Evolutionary conservation across 1,284 basidiomycete genomes (phyloP).

Genomic region (Austroboletus niveus): DNA sequence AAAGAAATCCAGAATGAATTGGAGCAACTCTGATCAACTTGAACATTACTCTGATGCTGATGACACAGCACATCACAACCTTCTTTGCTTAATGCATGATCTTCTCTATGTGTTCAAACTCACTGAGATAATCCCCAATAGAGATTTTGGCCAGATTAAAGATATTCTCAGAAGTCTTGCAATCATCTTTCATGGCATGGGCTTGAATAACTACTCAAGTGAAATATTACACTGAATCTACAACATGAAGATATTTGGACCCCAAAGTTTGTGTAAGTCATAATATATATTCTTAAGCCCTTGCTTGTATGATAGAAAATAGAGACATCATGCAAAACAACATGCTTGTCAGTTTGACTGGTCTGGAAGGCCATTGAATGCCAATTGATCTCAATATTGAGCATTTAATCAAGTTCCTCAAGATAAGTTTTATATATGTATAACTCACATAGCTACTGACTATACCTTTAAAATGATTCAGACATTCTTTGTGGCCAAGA

Average conservation of each 20-base stretch:
- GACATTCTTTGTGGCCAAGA: no score
- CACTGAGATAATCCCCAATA: slow-evolving; percentile 18
- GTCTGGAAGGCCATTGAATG: slow-evolving; percentile 25
- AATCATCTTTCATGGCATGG: slow-evolving; percentile 27
- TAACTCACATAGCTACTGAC: no score
- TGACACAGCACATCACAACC: slow-evolving; percentile 11
- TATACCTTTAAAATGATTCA: no score
- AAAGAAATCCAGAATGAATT: no score
- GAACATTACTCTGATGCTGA: no score
- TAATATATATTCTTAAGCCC: background rate
- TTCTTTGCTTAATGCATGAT: slow-evolving; percentile 21
- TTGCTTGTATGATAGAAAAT: background rate
- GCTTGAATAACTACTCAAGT: slow-evolving; percentile 31
- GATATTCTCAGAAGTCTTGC: slow-evolving; percentile 29
- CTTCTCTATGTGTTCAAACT: slow-evolving; percentile 28
- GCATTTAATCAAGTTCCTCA: slow-evolving; percentile 8
- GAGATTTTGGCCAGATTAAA: slow-evolving; percentile 31
- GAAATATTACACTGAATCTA: slow-evolving; percentile 31
- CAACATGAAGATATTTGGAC: slow-evolving; percentile 32
- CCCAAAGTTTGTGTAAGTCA: slow-evolving; percentile 19
- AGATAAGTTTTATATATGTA: background rate
- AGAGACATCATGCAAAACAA: slow-evolving; percentile 29
- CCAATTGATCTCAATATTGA: slow-evolving; percentile 29
- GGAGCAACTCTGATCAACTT: no score
- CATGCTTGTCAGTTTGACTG: slow-evolving; percentile 26